phyloP scores from a whole-genome alignment of 345 rosid genomes.

The Cardiospermum halicacabum region DNA sequence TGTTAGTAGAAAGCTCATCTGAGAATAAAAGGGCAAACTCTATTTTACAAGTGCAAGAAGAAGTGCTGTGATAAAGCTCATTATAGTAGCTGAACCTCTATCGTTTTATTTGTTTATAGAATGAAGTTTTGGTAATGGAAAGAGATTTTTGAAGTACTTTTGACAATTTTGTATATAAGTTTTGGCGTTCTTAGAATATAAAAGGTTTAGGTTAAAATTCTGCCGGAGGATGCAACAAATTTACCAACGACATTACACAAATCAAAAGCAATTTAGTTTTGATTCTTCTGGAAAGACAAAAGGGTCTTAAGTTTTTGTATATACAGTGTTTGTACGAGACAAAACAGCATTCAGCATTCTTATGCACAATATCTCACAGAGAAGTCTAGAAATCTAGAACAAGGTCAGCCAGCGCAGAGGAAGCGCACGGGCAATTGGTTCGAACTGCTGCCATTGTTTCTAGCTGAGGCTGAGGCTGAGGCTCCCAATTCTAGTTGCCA shows the following conservation, averaged over 20 bases:
- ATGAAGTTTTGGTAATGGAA: background rate
- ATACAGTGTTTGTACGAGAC: background rate
- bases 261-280: background rate
- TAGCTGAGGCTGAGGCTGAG: too few relatives aligned
- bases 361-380: conserved; percentile 18
- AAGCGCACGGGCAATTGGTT: background rate
- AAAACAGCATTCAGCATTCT: background rate
- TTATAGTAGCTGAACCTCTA: background rate
- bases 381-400: background rate
- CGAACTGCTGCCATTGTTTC: too few relatives aligned
- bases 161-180: background rate
- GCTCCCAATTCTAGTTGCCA: conserved; percentile 1
- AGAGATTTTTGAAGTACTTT: background rate
- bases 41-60: background rate
- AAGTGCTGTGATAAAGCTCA: background rate
- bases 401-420: background rate
- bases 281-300: conserved; percentile 3
- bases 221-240: background rate
- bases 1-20: background rate
- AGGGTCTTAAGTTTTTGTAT: conserved; percentile 7
- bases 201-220: background rate
- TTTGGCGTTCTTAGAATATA: too few relatives aligned
- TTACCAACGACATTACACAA: background rate
- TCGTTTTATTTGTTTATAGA: background rate
- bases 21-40: conserved; percentile 16